Percentiles rank a stretch among this genome's conserved stretches.
Evolutionary conservation across 495 filamentous ascomycete species (phyloP).

Genomic region (Penicillium manginii): DNA sequence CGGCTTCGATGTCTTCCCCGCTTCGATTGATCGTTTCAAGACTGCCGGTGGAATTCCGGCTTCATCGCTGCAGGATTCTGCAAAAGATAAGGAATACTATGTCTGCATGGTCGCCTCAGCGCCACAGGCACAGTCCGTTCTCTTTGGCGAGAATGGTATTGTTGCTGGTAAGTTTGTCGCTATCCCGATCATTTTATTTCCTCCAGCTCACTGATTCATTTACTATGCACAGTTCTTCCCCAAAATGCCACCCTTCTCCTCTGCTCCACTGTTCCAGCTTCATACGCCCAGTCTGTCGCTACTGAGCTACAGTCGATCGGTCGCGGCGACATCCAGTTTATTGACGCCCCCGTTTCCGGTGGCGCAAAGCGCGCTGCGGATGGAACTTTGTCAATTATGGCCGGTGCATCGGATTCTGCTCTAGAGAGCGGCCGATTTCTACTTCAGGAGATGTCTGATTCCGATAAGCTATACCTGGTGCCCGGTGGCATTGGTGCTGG

Average conservation of each 20-base stretch:
- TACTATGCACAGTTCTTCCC: slow-evolving; percentile 45
- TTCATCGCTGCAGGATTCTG: slow-evolving; percentile 64
- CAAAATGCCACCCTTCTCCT: slow-evolving; percentile 66
- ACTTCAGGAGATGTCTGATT: slow-evolving; percentile 62
- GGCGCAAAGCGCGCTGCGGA: slow-evolving; percentile 74
- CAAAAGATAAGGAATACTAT: slow-evolving; percentile 61
- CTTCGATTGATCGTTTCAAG: slow-evolving; percentile 72
- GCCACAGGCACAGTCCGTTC: slow-evolving; percentile 65
- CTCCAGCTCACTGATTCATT: background rate
- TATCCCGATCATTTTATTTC: background rate
- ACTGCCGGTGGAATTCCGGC: slow-evolving; percentile 66
- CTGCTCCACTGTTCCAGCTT: slow-evolving; percentile 74
- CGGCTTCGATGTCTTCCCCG: slow-evolving; percentile 75
- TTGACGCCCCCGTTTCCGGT: slow-evolving; percentile 79
- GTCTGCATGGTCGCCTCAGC: slow-evolving; percentile 83
- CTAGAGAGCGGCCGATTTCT: slow-evolving; percentile 62
- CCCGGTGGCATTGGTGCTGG: slow-evolving; percentile 74
- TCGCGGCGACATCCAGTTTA: slow-evolving; percentile 66
- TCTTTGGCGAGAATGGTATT: slow-evolving; percentile 67
- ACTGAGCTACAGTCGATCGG: slow-evolving; percentile 54
- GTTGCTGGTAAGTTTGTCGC: slow-evolving; percentile 35
- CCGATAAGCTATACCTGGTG: slow-evolving; percentile 71
- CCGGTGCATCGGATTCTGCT: slow-evolving; percentile 61
- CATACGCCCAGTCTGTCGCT: slow-evolving; percentile 64
- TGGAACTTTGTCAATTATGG: slow-evolving; percentile 82